These are phyloP conservation scores for Clonostachys rhizophaga DNA, from an alignment of 2,329 filamentous ascomycete species.

Conservation along the genomic window DNA sequence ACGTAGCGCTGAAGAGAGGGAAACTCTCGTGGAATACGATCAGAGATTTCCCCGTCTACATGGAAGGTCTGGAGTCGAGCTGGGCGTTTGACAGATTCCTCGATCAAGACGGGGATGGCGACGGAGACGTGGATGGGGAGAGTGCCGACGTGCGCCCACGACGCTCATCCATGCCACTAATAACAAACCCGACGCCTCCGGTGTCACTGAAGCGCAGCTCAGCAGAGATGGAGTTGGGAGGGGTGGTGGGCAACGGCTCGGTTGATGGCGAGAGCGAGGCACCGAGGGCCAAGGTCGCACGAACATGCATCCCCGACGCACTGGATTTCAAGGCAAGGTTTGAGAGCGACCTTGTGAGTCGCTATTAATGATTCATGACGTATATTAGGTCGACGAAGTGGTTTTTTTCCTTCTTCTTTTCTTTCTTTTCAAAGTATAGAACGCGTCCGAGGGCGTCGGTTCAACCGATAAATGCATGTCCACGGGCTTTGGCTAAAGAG, in stretches of 20 bases:
- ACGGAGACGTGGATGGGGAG: no score
- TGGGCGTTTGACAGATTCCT: conserved; percentile 48
- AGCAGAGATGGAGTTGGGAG: not conserved
- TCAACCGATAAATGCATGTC: no score
- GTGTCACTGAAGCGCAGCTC: not conserved
- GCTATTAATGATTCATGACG: no score
- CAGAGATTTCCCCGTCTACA: conserved; percentile 37
- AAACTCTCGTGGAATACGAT: conserved; percentile 53
- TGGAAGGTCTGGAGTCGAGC: conserved; percentile 47
- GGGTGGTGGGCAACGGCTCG: not conserved
- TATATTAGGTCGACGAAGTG: no score
- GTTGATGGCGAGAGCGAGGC: conserved; percentile 19
- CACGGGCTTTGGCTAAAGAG: no score
- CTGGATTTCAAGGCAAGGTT: no score
- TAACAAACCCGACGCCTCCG: not conserved
- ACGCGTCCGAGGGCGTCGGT: no score
- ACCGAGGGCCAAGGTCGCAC: conserved; percentile 10
- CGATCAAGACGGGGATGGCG: conserved; percentile 21
- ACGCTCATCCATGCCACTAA: no score
- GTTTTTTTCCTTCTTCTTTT: no score
- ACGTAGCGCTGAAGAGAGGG: conserved; percentile 51
- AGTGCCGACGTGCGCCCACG: no score
- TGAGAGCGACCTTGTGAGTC: no score
- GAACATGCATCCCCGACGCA: conserved; percentile 1
- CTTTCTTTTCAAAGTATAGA: no score